Base-by-base conservation (phyloP, 768 basidiomycete species). In the Xerocomus potaroensis region DNA sequence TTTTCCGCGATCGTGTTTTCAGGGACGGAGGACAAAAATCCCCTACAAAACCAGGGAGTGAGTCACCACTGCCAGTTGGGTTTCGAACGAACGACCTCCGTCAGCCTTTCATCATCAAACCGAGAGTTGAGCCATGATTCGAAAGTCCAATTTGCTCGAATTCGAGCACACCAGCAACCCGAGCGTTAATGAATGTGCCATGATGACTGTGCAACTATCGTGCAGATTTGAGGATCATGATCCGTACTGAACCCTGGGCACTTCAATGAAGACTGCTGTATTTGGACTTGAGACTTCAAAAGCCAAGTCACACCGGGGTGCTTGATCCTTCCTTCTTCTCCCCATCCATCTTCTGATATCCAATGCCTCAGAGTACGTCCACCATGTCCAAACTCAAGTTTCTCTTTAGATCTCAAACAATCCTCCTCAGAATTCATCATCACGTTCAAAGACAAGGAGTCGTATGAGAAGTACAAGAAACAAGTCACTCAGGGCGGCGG, bases 291-390 rank as follows among this genome's bases (percentile, higher is more conserved):
- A 32, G n/a, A n/a, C n/a, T n/a, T 32, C 15, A 4, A 10, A 32
- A n/a, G n/a, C 31, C 31, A 6, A 6, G 26, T 5, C 26, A 27
- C 26, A 27, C 5, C 6, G 26, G 26, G 26, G 6, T 27, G 26
- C 10, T 6, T 10, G 5, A 27, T 27, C 26, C 5, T n/a, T n/a
- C n/a, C n/a, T n/a, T n/a, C n/a, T n/a, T n/a, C n/a, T n/a, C n/a
- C n/a, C n/a, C n/a, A n/a, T n/a, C 27, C 35, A 16, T 43, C 47
- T 26, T 10, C 40, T 16, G 9, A n/a, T 43, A 38, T 30, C 42
- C 23, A 46, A 61, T 61, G 59, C 30, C 60, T n/a, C 8, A 56
- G 43, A 47, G 59, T 61, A 39, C 14, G 59, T 53, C 11, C 35
- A 4, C 18, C 5, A 3, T 33, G 4, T 19, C 24, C 12, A 37